These are phyloP conservation scores for Blastobotrys malaysiensis DNA, from an alignment of 1,139 yeast genomes.

Conservation along the genomic window DNA sequence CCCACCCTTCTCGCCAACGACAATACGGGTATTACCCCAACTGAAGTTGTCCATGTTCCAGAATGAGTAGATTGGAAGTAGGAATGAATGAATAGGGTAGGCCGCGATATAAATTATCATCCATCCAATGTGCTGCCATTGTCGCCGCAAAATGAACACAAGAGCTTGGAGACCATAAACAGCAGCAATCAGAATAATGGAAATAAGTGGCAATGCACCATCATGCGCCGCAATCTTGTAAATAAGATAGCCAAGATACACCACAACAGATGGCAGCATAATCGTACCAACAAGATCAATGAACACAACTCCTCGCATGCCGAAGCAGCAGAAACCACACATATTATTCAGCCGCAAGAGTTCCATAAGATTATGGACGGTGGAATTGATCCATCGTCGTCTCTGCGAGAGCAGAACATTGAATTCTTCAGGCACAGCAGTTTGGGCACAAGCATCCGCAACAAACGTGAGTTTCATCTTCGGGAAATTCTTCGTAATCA, in stretches of 20 bases:
- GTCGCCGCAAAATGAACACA: constrained; percentile 35
- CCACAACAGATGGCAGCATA: constrained; percentile 39
- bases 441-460: constrained; percentile 37
- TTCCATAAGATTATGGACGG: constrained; percentile 40
- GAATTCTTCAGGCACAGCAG: constrained; percentile 39
- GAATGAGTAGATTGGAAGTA: constrained; percentile 38
- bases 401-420: constrained; percentile 39
- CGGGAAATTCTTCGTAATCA: constrained; percentile 37
- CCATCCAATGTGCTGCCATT: constrained; percentile 43
- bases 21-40: constrained; percentile 42
- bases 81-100: constrained; percentile 37
- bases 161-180: constrained; percentile 39
- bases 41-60: constrained; percentile 42
- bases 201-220: constrained; percentile 35
- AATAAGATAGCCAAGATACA: constrained; percentile 37
- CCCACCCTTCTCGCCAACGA: constrained; percentile 37
- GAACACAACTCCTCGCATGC: constrained; percentile 39
- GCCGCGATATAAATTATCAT: constrained; percentile 39
- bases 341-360: constrained; percentile 35
- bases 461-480: constrained; percentile 36
- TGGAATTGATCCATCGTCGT: constrained; percentile 43
- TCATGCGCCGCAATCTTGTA: constrained; percentile 32
- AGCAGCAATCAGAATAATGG: constrained; percentile 35
- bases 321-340: constrained; percentile 40
- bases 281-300: constrained; percentile 37